phyloP scores from a whole-genome alignment of 2,329 filamentous ascomycete species.

The Endoconidiophora laricicola region DNA sequence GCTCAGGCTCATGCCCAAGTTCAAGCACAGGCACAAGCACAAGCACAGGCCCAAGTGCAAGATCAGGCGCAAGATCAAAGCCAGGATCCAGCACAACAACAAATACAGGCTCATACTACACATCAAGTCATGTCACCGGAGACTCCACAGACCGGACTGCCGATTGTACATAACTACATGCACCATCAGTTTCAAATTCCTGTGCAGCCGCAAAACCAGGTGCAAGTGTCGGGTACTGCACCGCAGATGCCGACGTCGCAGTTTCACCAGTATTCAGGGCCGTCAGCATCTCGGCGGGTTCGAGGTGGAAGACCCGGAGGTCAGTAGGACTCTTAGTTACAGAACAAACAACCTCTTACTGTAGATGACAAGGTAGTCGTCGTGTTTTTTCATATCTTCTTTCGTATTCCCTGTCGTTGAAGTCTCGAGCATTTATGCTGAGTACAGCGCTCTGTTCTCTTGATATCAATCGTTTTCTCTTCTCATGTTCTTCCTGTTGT shows the following conservation, averaged over 20 bases:
- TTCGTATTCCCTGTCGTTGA: too few species aligned
- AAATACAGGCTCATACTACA: neutral
- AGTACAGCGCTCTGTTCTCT: too few species aligned
- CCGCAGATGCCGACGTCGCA: slow-evolving; percentile 8
- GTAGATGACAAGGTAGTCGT: too few species aligned
- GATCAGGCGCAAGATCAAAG: slow-evolving; percentile 17
- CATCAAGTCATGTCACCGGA: slow-evolving; percentile 2
- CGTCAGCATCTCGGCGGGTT: neutral
- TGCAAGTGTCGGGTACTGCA: neutral
- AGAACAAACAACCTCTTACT: too few species aligned
- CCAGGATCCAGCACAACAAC: slow-evolving; percentile 14
- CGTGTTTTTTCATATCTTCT: too few species aligned
- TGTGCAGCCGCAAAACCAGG: slow-evolving; percentile 4
- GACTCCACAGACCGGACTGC: neutral
- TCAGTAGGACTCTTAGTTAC: neutral
- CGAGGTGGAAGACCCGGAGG: neutral
- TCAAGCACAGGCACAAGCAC: slow-evolving; percentile 3
- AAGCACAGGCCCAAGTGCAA: slow-evolving; percentile 8
- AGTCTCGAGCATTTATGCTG: too few species aligned
- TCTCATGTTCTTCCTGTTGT: slow-evolving; percentile 1
- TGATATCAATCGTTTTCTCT: neutral
- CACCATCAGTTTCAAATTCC: slow-evolving; percentile 11
- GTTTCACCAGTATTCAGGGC: slow-evolving; percentile 10
- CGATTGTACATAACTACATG: slow-evolving; percentile 6
- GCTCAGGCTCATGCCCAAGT: slow-evolving; percentile 2